phyloP scores from a whole-genome alignment of 495 filamentous ascomycete genomes.

The Durotheca rogersii region DNA sequence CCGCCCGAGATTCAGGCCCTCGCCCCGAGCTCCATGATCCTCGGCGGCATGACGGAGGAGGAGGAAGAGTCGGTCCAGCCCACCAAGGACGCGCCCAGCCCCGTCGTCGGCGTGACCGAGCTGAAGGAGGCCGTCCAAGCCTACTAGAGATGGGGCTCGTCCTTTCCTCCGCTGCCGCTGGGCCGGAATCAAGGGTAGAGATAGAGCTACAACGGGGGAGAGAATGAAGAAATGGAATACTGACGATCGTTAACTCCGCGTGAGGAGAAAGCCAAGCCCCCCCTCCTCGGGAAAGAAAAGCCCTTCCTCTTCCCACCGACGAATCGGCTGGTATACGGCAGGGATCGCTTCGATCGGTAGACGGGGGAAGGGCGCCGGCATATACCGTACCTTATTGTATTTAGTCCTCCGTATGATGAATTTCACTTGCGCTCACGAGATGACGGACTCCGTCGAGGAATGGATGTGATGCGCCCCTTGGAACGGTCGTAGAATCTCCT shows the following conservation, averaged over 20 bases:
- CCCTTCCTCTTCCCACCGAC: not conserved
- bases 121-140: constrained; percentile 25
- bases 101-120: constrained; percentile 20
- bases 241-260: not conserved
- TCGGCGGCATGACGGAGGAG: constrained; percentile 48
- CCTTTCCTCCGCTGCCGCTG: not conserved
- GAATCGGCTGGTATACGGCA: not conserved
- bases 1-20: constrained; percentile 46
- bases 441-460: no score
- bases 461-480: no score
- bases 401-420: not conserved
- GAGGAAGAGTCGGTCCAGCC: constrained; percentile 27
- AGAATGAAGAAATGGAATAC: not conserved
- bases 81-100: constrained; percentile 28
- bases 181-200: not conserved
- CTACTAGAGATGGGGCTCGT: constrained; percentile 9
- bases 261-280: no score
- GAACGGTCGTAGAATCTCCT: no score
- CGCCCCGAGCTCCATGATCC: constrained; percentile 47
- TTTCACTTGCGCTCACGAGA: not conserved
- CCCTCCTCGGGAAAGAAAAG: no score
- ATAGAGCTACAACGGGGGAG: no score
- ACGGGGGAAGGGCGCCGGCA: not conserved
- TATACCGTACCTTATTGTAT: not conserved
- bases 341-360: not conserved